Base-by-base conservation (phyloP, 495 filamentous ascomycete genomes). In the Penicillium coffeae region DNA sequence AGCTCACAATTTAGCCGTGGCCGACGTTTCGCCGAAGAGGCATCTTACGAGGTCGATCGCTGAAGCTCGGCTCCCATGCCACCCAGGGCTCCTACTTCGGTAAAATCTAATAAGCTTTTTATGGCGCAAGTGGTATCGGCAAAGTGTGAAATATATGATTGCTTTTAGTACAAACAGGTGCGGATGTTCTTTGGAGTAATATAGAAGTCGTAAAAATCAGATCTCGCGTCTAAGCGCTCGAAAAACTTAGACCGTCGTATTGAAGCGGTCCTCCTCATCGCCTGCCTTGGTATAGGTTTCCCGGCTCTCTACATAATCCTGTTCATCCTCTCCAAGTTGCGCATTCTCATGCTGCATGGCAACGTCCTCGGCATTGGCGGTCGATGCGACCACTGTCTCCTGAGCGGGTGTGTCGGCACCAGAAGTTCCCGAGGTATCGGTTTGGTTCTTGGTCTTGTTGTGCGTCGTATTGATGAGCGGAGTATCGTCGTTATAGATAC, bases 401-500 rank as follows among this genome's bases (percentile, higher is more conserved):
- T 34, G 47, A 18, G 55, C 65, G 10, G 54, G 34, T 13, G 55
- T 51, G n/a, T 53, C 61, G 13, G 57, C 22, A 2, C 50, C 46
- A 8, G 58, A 49, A 4, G 46, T 50, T 21, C 60, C 22, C 16
- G 45, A 22, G 7, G 35, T 32, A 1, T 19, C 18, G 16, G 27
- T 4, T 18, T 51, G 38, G 33, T 15, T 14, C 38, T 60, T 3
- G 44, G 51, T 70, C 64, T 80, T 77, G n/a, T n/a, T n/a, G 20
- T 77, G 68, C 54, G 67, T 70, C 13, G 60, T 63, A 58, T 73
- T 75, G 42, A 71, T 42, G 13, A 96, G 70, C 2, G 86, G 88
- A 2, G 84, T 82, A 18, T 79, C 78, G 50, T 96, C 91, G 57
- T 96, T 90, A 71, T 84, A 98, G 30, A 98, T 75, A 27, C 93